Evolutionary conservation across 2,329 filamentous ascomycete species (phyloP).

Genomic region (Calonectria pseudoturangicola): DNA sequence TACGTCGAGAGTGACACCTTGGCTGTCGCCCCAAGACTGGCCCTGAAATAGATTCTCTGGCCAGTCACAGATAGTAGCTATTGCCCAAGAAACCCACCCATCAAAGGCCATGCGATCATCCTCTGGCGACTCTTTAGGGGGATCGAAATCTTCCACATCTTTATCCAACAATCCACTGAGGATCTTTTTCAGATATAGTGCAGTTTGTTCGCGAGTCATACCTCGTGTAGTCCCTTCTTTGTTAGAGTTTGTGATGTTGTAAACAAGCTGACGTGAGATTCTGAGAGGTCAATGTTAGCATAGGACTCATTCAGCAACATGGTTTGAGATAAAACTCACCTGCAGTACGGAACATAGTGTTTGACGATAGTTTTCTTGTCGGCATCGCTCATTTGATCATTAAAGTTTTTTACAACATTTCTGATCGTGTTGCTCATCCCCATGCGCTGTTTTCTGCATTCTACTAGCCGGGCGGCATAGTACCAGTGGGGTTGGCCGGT

Average conservation of each 20-base stretch:
- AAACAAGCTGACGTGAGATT: not conserved
- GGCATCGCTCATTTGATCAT: not conserved
- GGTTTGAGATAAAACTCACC: not conserved
- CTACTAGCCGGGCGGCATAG: not conserved
- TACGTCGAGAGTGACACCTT: slow-evolving; percentile 1
- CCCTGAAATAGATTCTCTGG: slow-evolving; percentile 3
- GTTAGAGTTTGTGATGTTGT: not conserved
- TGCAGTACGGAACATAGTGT: slow-evolving; percentile 4
- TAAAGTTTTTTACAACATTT: not conserved
- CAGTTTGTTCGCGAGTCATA: not conserved
- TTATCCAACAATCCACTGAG: not conserved
- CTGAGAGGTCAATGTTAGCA: not conserved
- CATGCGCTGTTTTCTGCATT: not conserved
- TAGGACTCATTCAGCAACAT: not conserved
- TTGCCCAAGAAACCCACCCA: not conserved
- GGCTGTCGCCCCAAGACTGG: not conserved
- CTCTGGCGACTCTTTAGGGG: not conserved
- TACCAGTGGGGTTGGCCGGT: not conserved
- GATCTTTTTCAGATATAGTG: not conserved
- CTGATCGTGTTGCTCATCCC: not conserved
- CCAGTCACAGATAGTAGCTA: not conserved
- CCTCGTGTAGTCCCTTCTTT: not conserved
- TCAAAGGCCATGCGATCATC: slow-evolving; percentile 1
- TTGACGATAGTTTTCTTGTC: not conserved
- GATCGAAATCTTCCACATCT: not conserved